Evolutionary conservation across 2,329 filamentous ascomycete species (phyloP), one percentile per base, ranked within the genome.

Genomic region (Penicillium sp.): DNA sequence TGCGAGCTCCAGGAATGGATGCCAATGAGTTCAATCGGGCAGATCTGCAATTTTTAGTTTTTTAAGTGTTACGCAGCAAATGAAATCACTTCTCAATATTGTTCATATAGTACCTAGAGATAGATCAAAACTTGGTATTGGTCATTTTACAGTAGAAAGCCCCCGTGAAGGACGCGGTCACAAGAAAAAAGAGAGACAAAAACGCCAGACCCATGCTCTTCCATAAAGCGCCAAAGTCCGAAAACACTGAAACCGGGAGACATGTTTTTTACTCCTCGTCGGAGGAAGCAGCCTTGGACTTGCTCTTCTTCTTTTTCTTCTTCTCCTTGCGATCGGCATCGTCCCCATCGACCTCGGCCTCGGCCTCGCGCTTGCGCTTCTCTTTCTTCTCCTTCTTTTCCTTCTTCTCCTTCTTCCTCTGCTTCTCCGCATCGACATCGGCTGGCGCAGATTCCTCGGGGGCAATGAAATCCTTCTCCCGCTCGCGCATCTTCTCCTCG

Each of bases 381-480:
- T 77, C 80, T 67, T 76, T 76, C 49, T 72, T 78, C 64, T 74
- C 73, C 54, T 72, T 70, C 49, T 75, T 74, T 46, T 72, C 75
- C 70, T 73, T 77, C 65, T 71, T 73, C 69, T 71, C 77, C 70
- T 78, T 77, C 64, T 71, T 78, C 69, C 78, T 76, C 65, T 79
- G 77, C 59, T 77, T 76, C 68, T 82, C 85, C 65, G 85, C 84
- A 69, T 81, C 81, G 63, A 82, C 80, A 62, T 77, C 76, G 53
- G 71, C 73, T 49, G 79, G 81, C 22, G 77, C 80, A 25, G 83
- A 81, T 75, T 97, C 94, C 69, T 90, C 86, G 5, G 94, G 94
- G 7, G 93, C 88, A 54, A 95, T 84, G 73, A 92, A 97, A 53
- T 94, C 91, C 72, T 88, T 86, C 73, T 91, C 88, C 57, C 92